Base-by-base conservation (phyloP, 2,329 filamentous ascomycete genomes). In the Helotiales sp. region DNA sequence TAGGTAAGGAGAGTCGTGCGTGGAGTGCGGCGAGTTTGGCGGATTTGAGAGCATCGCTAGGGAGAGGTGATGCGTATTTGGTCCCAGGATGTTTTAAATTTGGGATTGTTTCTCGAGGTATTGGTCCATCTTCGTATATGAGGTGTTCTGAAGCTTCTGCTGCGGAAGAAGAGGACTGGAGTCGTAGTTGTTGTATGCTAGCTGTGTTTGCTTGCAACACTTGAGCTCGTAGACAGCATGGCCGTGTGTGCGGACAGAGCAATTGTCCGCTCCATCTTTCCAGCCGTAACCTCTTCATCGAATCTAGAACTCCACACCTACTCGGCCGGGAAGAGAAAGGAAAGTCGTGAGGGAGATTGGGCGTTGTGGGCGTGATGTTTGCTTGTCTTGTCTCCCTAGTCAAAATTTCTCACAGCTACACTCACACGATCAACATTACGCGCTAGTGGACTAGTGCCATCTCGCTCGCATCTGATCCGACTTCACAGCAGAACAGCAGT, bases 21-120 rank as follows among this genome's bases (percentile, higher is more conserved):
- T 97, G 93, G 46, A 99, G 85, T 64, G 95, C 93, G 63, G 92
- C 87, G 67, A 99, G 88, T 79, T 97, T 98, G 62, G 92, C 87
- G 47, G 93, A 98, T 64, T 79, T 74, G 59, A 80, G 76, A 42
- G 91, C 89, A 64, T 81, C 81, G 67, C 82, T 77, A 64, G 86
- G 85, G 54, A 83, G 83, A 65, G 91, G 91, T 69, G 91, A 93
- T 53, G 90, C 89, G 63, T 58, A 64, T 31, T 47, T 40, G 47
- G 51, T 61, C n/a, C 55, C 47, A 8, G 52, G 44, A 40, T 61
- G 46, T 49, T 88, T 79, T 61, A 70, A 60, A 67, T 75, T 55
- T 33, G 50, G 44, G 4, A 24, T 33, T 33, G 31, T n/a, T 31
- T 49, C 31, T 40, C 31, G 36, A 17, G 27, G 5, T 40, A 31